Evolutionary conservation across 2,329 filamentous ascomycete species (phyloP).

Genomic region (Diaporthe citriasiana): DNA sequence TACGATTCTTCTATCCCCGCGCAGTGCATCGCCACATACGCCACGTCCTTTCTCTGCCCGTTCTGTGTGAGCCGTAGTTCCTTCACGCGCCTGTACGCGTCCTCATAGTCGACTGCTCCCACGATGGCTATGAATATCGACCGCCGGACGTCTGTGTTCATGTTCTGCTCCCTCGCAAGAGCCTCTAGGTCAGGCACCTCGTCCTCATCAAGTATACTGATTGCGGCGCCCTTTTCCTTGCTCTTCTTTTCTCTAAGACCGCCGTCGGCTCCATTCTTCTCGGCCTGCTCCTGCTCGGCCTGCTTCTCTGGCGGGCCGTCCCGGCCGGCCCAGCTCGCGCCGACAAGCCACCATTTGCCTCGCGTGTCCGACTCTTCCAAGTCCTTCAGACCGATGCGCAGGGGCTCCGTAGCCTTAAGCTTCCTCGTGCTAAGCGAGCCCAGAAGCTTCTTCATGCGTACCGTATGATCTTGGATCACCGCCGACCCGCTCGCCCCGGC

Average conservation of each 20-base stretch:
- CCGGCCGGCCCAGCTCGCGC: conserved; percentile 84
- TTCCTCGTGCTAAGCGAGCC: conserved; percentile 78
- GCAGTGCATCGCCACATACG: conserved; percentile 89
- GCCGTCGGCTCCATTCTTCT: conserved; percentile 40
- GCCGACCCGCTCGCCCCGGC: conserved; percentile 78
- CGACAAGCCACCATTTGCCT: conserved; percentile 99
- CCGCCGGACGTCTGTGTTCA: conserved; percentile 88
- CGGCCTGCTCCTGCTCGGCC: conserved; percentile 38
- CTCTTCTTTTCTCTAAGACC: conserved; percentile 50
- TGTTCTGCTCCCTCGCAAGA: conserved; percentile 84
- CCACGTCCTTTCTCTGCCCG: conserved; percentile 84
- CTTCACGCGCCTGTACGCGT: conserved; percentile 83
- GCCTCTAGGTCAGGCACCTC: conserved; percentile 77
- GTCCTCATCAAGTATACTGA: conserved; percentile 56
- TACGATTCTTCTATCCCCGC: conserved; percentile 85
- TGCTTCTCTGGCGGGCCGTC: conserved; percentile 42
- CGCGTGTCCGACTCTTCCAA: conserved; percentile 86
- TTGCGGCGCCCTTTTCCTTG: conserved; percentile 54
- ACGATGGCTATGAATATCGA: conserved; percentile 96
- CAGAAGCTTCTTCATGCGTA: conserved; percentile 89
- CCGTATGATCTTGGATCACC: conserved; percentile 84
- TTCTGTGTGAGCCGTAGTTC: conserved; percentile 89
- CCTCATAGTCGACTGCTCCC: conserved; percentile 85
- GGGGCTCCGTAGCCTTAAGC: conserved; percentile 82
- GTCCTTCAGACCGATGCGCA: conserved; percentile 85